These are phyloP conservation scores for Arthrobotrys musiformis DNA, from an alignment of 2,329 filamentous ascomycete genomes.

Conservation along the genomic window DNA sequence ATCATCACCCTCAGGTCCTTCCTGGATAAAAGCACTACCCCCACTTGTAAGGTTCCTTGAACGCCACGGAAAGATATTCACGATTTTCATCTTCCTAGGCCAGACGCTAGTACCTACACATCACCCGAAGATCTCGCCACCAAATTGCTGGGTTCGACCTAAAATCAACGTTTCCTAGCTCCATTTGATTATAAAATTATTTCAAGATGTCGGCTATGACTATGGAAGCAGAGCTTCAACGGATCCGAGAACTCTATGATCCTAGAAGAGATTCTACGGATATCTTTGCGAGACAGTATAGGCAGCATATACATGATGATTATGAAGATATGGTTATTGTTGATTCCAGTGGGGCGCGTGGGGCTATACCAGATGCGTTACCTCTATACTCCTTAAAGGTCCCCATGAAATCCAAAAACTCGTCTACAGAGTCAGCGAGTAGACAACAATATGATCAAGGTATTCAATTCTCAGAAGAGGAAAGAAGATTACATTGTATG, in stretches of 20 bases:
- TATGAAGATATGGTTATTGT: not conserved
- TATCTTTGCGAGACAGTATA: constrained; percentile 30
- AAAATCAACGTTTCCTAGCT: not conserved
- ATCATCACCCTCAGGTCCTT: not conserved
- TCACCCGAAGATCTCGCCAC: not conserved
- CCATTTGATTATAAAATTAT: not conserved
- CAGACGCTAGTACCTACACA: constrained; percentile 8
- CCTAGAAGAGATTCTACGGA: constrained; percentile 28
- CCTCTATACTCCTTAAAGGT: not conserved
- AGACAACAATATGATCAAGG: not conserved
- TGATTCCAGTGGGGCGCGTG: not conserved
- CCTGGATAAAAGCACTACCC: constrained; percentile 1
- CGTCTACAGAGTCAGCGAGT: not conserved
- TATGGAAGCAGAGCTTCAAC: constrained; percentile 39
- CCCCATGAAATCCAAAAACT: not conserved
- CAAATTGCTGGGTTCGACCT: not conserved
- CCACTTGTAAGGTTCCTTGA: not conserved
- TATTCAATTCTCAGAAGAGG: not conserved
- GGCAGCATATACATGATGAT: not conserved
- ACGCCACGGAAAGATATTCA: not conserved
- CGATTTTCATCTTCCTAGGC: not conserved
- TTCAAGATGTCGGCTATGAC: not conserved
- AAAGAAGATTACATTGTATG: constrained; percentile 23
- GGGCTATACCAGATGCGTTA: not conserved
- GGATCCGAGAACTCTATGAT: constrained; percentile 20